phyloP scores from a whole-genome alignment of 176 grass and related monocot genomes.

The Elymus sibiricus region DNA sequence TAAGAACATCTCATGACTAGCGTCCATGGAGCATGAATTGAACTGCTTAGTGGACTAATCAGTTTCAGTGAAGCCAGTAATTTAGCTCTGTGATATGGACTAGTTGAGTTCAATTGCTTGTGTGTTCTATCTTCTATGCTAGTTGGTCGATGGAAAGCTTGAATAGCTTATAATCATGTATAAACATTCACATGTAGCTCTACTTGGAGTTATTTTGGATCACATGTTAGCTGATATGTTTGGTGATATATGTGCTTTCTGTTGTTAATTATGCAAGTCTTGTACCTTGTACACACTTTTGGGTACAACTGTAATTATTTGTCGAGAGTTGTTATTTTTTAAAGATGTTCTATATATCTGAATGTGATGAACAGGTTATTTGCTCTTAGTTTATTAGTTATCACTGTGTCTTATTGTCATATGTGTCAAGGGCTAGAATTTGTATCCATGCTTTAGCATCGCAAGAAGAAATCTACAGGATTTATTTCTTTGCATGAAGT shows the following conservation, averaged over 20 bases:
- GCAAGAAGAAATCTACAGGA: neutral
- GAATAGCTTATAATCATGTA: neutral
- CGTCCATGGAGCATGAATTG: neutral
- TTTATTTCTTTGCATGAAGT: conserved; percentile 3
- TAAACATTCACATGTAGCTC: neutral
- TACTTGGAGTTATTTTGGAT: neutral
- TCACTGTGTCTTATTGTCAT: neutral
- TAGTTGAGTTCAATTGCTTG: neutral
- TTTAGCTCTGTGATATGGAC: conserved; percentile 2
- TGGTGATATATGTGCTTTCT: neutral
- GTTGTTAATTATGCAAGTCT: neutral
- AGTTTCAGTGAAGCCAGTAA: neutral
- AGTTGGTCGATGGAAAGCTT: neutral
- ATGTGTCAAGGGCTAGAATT: neutral
- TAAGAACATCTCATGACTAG: neutral
- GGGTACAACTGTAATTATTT: neutral
- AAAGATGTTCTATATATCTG: neutral
- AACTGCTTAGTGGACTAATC: conserved; percentile 16
- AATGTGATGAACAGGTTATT: neutral
- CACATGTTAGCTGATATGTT: neutral
- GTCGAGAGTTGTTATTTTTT: neutral
- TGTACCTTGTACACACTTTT: neutral
- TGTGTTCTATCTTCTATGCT: neutral
- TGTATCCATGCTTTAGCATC: neutral
- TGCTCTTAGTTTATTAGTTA: neutral